Conservation (phyloP, 148 eudicot genomes). For the Amaranthus hypochondriacus region DNA sequence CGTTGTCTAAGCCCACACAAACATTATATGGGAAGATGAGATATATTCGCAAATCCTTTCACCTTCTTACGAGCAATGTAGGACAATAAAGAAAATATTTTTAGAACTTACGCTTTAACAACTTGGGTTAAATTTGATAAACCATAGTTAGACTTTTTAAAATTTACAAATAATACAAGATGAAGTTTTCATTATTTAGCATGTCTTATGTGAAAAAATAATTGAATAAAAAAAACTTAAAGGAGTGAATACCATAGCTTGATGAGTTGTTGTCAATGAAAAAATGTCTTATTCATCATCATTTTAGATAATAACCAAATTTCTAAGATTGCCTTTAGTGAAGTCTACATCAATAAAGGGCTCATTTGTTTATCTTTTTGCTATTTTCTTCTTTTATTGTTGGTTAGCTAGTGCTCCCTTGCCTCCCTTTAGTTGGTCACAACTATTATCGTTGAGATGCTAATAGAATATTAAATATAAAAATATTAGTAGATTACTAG, state of each 20-base stretch:
- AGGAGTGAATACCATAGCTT: not conserved
- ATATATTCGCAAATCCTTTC: too few species aligned
- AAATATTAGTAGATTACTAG: too few species aligned
- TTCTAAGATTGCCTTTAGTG: slow-evolving; percentile 1
- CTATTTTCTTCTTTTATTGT: not conserved
- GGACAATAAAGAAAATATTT: not conserved
- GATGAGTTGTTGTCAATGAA: slow-evolving; percentile 13
- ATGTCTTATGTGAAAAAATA: not conserved
- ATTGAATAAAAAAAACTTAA: not conserved
- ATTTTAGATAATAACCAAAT: not conserved
- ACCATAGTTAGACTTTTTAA: not conserved
- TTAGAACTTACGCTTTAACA: not conserved
- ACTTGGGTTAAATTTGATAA: slow-evolving; percentile 6
- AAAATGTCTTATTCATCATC: not conserved
- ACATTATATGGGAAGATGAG: too few species aligned
- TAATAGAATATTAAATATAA: not conserved
- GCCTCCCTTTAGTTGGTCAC: slow-evolving; percentile 1
- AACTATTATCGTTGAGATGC: not conserved
- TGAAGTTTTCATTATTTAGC: not conserved
- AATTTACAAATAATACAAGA: not conserved
- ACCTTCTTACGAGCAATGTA: too few species aligned
- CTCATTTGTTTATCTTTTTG: slow-evolving; percentile 4
- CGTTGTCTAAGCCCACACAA: too few species aligned
- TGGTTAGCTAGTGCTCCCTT: slow-evolving; percentile 4
- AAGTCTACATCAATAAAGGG: slow-evolving; percentile 12